Evolutionary conservation across 2,329 filamentous ascomycete species (phyloP), one percentile per base, ranked within the genome.

Genomic region (Colletotrichum graminicola): DNA sequence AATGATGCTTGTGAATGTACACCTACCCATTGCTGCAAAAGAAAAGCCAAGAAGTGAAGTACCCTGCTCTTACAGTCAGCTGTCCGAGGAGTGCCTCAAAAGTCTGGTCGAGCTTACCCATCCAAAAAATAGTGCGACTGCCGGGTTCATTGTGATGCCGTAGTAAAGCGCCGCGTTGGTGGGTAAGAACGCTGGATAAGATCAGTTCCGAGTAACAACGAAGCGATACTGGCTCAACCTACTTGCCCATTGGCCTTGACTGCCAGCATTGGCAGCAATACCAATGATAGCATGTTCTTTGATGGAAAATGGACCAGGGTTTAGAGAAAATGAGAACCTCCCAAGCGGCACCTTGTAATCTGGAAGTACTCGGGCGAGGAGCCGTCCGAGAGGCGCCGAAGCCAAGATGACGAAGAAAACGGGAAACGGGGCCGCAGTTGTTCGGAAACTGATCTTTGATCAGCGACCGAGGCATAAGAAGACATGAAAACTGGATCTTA

Each of bases 391-490:
- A 67, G 89, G 88, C 73, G 88, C 87, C 54, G 83, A 87, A 1
- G 86, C 87, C 60, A 89, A 87, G 74, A 89, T 87, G 54, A 90
- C 88, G 72, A 91, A 90, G 76, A 90, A 90, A 59, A 90, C 84
- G 0, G 88, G 89, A 75, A 90, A 91, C 0, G 86, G 85, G 0
- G 87, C 86, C 54, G 84, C 84, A 0, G 88, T 90, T 1, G 88
- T 90, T 55, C 88, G 83, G 75, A 84, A 90, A 60, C 84, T 82
- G 72, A 84, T 85, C 83, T 89, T 86, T 75, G 87, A 85, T 70
- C 29, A 70, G 57, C 16, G n/a, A 14, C 1, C 18, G 8, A 14
- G 5, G n/a, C n/a, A 7, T n/a, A 8, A 12, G 16, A n/a, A 5
- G 14, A 8, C 5, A n/a, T 6, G 4, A 1, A 0, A n/a, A 26